Base-by-base conservation (phyloP, 2,329 filamentous ascomycete genomes). In the Pseudogymnoascus sp. region DNA sequence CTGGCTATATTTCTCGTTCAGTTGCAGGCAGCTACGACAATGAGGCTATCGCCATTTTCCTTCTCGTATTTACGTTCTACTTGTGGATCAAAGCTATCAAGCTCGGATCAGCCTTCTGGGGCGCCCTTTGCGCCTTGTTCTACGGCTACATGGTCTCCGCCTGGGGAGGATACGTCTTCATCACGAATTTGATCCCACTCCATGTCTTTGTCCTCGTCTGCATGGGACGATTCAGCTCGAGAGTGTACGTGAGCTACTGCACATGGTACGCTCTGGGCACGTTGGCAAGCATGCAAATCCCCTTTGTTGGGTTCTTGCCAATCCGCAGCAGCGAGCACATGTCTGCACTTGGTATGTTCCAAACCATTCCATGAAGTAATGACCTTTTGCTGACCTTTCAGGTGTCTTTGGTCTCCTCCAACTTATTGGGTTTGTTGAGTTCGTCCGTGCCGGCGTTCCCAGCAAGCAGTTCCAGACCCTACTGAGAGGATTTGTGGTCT, bases 61-160 rank as follows among this genome's bases (percentile, higher is more conserved):
- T 99, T 71, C 85, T 99, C 34, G 95, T 99, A 69, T 97, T 96
- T 77, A 99, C 95, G 75, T 99, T 99, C 79, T 99, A 88, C 79
- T 85, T 99, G 62, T 99, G 95, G 95, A 96, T 99, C 80, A 98
- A 98, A 84, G 92, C 95, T 19, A 84, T 99, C 70, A 99, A 99
- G 82, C 85, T 92, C 65, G 95, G 95, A 25, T 98, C 95, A 61
- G 92, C 96, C 76, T 90, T 97, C 78, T 99, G 93, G 93, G 93
- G 92, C 71, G 93, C 91, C 39, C 82, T 97, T 67, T 95, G 93
- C 71, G 95, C 95, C 48, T 83, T 99, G 63, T 98, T 96, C 80
- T 99, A 99, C 78, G 95, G 95, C 74, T 99, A 99, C 86, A 99
- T 99, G 95, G 95, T 99, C 68, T 95, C 93, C 60, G 96, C 96